These are phyloP conservation scores for Lentinula aciculospora DNA, from an alignment of 768 basidiomycete species.

Conservation along the genomic window DNA sequence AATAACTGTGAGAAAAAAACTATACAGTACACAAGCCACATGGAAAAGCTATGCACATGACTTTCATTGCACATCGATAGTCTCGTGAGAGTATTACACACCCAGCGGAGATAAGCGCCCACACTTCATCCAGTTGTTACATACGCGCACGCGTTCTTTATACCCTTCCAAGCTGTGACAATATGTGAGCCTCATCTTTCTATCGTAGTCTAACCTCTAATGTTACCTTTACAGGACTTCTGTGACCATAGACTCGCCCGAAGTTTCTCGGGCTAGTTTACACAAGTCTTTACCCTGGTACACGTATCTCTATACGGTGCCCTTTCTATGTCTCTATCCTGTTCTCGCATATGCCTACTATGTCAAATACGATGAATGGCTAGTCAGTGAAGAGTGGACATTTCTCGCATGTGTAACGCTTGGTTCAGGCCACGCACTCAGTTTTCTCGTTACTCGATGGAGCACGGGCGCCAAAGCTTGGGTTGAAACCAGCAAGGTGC, in stretches of 20 bases:
- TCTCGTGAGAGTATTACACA: not conserved
- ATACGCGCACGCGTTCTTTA: not conserved
- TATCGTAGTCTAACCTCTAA: not conserved
- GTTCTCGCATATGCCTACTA: constrained; percentile 89
- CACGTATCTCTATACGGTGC: constrained; percentile 66
- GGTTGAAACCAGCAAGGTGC: constrained; percentile 74
- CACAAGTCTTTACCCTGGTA: constrained; percentile 66
- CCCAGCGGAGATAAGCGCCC: not conserved
- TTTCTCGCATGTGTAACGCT: constrained; percentile 87
- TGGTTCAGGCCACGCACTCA: constrained; percentile 84
- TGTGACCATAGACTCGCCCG: constrained; percentile 55
- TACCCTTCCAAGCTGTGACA: not conserved
- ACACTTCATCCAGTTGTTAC: not conserved
- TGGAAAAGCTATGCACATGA: not conserved
- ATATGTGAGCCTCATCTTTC: not conserved
- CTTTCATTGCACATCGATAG: not conserved
- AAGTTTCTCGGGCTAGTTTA: constrained; percentile 63
- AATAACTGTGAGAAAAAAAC: not conserved
- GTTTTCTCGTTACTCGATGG: constrained; percentile 91
- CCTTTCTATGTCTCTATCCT: constrained; percentile 79
- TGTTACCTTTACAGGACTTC: constrained; percentile 26
- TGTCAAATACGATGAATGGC: constrained; percentile 84
- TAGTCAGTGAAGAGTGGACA: constrained; percentile 95
- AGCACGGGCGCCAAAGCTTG: constrained; percentile 71
- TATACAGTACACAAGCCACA: not conserved